Conservation (phyloP, 2,329 filamentous ascomycete species). For the Falciphora oryzae region DNA sequence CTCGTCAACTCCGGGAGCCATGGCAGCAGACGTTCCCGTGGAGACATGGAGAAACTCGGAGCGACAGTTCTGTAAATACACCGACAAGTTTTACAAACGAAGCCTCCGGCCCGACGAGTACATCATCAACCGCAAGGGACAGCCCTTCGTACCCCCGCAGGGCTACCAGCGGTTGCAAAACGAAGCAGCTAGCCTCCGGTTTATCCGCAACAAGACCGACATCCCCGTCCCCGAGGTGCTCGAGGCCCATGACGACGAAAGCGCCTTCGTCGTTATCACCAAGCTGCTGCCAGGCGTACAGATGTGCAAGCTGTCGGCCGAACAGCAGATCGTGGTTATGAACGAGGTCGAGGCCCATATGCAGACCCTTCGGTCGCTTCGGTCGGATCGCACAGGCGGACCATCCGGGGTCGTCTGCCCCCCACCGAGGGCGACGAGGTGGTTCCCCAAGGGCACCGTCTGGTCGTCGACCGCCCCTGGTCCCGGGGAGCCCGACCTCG, state of each 20-base stretch:
- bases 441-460: not conserved
- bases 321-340: not conserved
- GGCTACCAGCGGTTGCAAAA: slow-evolving; percentile 2
- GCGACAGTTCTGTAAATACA: not conserved
- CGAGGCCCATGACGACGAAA: not conserved
- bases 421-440: not conserved
- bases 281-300: not conserved
- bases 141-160: not conserved
- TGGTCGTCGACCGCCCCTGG: slow-evolving; percentile 1
- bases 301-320: not conserved
- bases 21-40: too few species aligned
- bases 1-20: too few species aligned
- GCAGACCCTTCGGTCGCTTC: not conserved
- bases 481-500: not conserved
- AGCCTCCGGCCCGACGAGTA: not conserved
- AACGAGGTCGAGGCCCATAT: not conserved
- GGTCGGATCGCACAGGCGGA: not conserved
- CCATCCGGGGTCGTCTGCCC: not conserved
- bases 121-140: not conserved
- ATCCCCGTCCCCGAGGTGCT: not conserved
- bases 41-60: not conserved
- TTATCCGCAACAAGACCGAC: not conserved
- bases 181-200: not conserved
- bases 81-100: not conserved
- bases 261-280: not conserved